These are phyloP conservation scores for Purshia tridentata DNA, from an alignment of 306 rosid genomes.

Conservation along the genomic window DNA sequence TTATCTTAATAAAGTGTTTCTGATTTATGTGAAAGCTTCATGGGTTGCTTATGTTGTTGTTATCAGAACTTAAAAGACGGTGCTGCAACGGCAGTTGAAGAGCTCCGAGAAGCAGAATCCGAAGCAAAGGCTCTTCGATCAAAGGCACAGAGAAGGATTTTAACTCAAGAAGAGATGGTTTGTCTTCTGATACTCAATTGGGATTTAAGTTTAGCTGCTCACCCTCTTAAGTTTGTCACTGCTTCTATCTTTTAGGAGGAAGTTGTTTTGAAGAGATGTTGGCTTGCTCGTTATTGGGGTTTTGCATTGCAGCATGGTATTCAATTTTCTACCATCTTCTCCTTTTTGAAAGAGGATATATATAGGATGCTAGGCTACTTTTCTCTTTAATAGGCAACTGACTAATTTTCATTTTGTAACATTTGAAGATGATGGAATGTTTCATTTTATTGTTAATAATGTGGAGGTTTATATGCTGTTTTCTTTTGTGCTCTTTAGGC, in stretches of 20 bases:
- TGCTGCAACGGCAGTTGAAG: slow-evolving; percentile 65
- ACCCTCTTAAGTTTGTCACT: slow-evolving; percentile 7
- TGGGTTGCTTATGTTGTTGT: slow-evolving; percentile 20
- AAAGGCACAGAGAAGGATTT: slow-evolving; percentile 94
- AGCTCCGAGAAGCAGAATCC: slow-evolving; percentile 83
- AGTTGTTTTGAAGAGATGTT: slow-evolving; percentile 96
- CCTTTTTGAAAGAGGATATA: slow-evolving; percentile 24
- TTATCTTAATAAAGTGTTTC: slow-evolving; percentile 15
- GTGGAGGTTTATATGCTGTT: background rate
- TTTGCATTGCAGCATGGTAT: slow-evolving; percentile 88
- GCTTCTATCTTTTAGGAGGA: slow-evolving; percentile 66
- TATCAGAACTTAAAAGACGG: slow-evolving; percentile 82
- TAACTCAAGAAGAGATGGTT: slow-evolving; percentile 99
- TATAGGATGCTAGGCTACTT: slow-evolving; percentile 17
- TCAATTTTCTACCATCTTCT: slow-evolving; percentile 25
- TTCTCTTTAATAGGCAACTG: background rate
- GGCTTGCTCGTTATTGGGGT: slow-evolving; percentile 99
- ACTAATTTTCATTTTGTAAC: background rate
- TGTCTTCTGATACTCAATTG: slow-evolving; percentile 35
- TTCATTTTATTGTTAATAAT: background rate
- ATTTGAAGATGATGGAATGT: background rate
- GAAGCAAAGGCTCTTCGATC: slow-evolving; percentile 87
- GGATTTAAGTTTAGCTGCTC: slow-evolving; percentile 6
- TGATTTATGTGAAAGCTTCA: slow-evolving; percentile 17
- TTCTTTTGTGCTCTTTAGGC: slow-evolving; percentile 50